These are phyloP conservation scores for Agrocybe chaxingu DNA, from an alignment of 768 basidiomycete species.

Conservation along the genomic window DNA sequence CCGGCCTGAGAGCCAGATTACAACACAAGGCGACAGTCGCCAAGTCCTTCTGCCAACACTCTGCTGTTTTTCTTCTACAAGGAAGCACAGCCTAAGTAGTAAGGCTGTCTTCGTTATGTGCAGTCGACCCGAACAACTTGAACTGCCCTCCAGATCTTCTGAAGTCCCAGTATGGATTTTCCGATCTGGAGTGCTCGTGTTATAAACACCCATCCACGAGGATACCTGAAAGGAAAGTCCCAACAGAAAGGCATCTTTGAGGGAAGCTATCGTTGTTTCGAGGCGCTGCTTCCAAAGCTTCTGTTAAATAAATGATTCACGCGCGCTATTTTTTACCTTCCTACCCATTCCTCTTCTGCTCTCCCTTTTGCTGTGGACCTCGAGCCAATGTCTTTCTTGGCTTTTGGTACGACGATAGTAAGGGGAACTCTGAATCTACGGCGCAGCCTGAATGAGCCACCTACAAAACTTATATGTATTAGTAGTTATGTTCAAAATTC, in stretches of 20 bases:
- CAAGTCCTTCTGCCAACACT: constrained; percentile 17
- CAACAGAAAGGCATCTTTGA: neutral
- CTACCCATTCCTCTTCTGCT: no score
- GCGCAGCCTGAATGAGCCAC: no score
- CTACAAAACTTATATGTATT: no score
- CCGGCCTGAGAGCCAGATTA: constrained; percentile 13
- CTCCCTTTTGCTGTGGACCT: no score
- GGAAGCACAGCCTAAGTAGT: constrained; percentile 25
- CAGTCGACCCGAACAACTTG: neutral
- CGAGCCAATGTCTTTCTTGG: no score
- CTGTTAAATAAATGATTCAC: no score
- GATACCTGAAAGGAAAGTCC: constrained; percentile 1
- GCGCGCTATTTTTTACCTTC: no score
- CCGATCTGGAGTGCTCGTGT: constrained; percentile 12
- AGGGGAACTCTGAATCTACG: no score
- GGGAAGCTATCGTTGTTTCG: no score
- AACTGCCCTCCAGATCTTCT: constrained; percentile 11
- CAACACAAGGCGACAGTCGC: constrained; percentile 17
- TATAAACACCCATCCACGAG: constrained; percentile 11
- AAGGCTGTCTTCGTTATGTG: constrained; percentile 4
- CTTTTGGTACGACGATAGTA: no score
- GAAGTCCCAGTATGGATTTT: constrained; percentile 18
- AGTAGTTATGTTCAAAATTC: no score
- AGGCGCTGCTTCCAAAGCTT: no score
- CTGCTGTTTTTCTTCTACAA: constrained; percentile 21